Evolutionary conservation across 129 eudicot species (phyloP), one percentile per base, ranked within the genome.

Genomic region (Calendula officinalis): DNA sequence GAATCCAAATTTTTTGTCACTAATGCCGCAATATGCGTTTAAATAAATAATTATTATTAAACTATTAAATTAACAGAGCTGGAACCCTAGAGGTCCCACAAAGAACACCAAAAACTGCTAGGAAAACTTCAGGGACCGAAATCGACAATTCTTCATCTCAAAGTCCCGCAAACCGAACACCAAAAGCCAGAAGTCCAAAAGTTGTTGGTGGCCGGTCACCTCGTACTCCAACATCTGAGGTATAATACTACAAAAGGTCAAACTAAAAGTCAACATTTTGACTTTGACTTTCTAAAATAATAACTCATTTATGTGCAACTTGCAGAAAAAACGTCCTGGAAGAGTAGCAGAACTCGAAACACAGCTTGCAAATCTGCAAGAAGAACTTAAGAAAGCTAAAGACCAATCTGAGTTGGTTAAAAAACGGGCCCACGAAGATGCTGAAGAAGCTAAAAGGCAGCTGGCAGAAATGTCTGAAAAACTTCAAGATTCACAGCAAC

Each of bases 361-460:
- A 67, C 96, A 85, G 79, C 84, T 92, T 14, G 77, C 89, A 17
- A 72, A 74, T 71, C 96, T 92, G 57, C 88, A 83, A 74, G 88
- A 88, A 48, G 99, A 92, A 71, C 83, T 88, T 58, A 88, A 81
- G 77, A 88, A 75, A 60, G 75, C 87, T 3, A 85, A 80, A 57
- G 99, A 88, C 49, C 87, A 88, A 64, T 78, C 85, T 0, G 98
- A 87, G 53, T 63, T 85, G 27, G 64, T 33, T 48, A 87, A 83
- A 75, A 81, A 71, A 62, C 74, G 48, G 67, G 89, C 88, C 41
- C 80, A 81, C 45, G 89, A 83, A 53, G 95, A 92, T 39, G 96
- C 91, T 1, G 96, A 83, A 71, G 95, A 81, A 60, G 86, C 89
- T 41, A 83, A 88, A 62, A 85, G 77, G 41, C 92, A 88, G 72